Evolutionary conservation across 257 asterid genomes (phyloP).

Genomic region (Solanum pimpinellifolium): DNA sequence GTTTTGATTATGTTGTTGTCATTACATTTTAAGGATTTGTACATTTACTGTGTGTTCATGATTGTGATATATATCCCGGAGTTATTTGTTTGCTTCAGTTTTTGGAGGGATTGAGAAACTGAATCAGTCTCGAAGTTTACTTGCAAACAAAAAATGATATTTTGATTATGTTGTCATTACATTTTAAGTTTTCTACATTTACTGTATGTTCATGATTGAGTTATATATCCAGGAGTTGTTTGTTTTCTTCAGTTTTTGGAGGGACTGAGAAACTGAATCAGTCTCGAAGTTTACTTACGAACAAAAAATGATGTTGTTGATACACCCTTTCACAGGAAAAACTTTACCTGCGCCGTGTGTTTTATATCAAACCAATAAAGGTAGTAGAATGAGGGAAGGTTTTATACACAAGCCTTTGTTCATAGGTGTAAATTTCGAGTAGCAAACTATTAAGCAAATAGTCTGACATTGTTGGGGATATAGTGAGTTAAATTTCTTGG

Average conservation of each 20-base stretch:
- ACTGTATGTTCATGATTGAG: background rate
- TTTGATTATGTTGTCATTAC: too few relatives aligned
- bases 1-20: background rate
- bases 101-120: background rate
- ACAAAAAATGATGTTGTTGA: background rate
- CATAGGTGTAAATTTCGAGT: background rate
- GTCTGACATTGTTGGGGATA: background rate
- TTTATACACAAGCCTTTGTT: background rate
- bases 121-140: background rate
- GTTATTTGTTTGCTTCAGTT: background rate
- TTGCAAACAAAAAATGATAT: background rate
- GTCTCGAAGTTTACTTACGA: background rate
- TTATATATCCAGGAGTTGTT: background rate
- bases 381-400: rapidly evolving
- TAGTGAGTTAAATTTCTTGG: background rate
- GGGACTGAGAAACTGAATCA: background rate
- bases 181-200: background rate
- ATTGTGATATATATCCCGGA: background rate
- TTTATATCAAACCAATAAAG: background rate
- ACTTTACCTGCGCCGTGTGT: rapidly evolving
- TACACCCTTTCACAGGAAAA: background rate
- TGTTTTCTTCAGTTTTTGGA: background rate
- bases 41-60: background rate
- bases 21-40: background rate
- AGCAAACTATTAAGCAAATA: too few relatives aligned